These are phyloP conservation scores for Paramecium biaurelia DNA, from an alignment of 73 alveolate genomes.

Conservation along the genomic window DNA sequence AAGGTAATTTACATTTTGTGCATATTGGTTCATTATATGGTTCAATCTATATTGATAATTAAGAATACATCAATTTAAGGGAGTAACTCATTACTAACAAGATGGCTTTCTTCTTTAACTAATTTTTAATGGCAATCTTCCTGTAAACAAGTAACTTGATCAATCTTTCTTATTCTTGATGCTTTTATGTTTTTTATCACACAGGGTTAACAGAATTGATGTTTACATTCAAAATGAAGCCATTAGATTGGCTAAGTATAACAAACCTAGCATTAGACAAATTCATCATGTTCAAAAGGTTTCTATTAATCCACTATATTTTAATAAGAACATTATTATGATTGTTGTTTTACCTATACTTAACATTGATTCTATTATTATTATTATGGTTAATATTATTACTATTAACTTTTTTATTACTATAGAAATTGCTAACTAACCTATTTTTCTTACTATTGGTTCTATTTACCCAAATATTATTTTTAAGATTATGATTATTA, in stretches of 20 bases:
- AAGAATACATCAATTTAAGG: not conserved
- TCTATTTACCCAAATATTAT: not conserved
- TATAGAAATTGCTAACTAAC: not conserved
- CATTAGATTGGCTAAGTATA: not conserved
- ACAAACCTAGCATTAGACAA: not conserved
- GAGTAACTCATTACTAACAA: not conserved
- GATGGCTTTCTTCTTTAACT: not conserved
- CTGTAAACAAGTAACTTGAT: not conserved
- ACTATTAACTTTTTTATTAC: not conserved
- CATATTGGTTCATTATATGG: conserved; percentile 18
- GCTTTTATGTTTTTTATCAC: not conserved
- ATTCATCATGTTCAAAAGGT: not conserved
- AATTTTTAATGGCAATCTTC: not conserved
- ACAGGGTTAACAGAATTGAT: not conserved
- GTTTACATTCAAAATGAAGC: conserved; percentile 7
- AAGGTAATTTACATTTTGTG: conserved; percentile 11
- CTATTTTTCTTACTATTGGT: no score
- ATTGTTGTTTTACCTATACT: not conserved
- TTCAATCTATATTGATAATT: not conserved
- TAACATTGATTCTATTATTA: not conserved
- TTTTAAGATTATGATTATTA: not conserved
- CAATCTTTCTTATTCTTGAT: not conserved
- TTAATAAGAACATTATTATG: not conserved
- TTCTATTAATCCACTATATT: not conserved
- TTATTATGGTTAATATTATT: not conserved